Base-by-base conservation (phyloP, 2,329 filamentous ascomycete genomes). In the Westerdykella ornata region DNA sequence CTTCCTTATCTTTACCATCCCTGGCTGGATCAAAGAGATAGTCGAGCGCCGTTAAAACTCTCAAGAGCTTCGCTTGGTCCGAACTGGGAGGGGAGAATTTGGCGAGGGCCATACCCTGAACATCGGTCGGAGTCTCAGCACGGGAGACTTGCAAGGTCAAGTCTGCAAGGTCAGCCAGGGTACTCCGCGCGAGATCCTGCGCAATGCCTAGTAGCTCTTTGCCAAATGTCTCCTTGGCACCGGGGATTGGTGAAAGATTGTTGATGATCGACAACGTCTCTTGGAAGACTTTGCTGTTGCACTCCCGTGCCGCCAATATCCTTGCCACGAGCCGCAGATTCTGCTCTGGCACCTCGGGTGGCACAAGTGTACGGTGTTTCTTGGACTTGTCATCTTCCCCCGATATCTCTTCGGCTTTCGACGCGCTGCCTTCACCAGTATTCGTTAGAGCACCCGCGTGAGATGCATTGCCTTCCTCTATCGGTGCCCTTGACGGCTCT, bases 201-300 rank as follows among this genome's bases (percentile, higher is more conserved):
- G 92, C 89, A 66, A 96, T 90, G 37, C 79, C 77, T 44, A 95
- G 86, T 38, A 98, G 76, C 67, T 98, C 90, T 52, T 85, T 82
- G n/a, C 92, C 92, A 63, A 98, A 97, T 9, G 88, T 76, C 39
- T 85, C 79, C 67, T 94, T 92, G 14, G 90, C 88, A 11, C 85
- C 88, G 13, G 90, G 88, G 46, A 98, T 92, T 30, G 86, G 83
- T 4, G 89, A 97, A 33, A 98, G 76, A 59, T 97, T 96, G 71
- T 95, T 97, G 72, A 98, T 95, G n/a, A 94, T 94, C 13, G 90
- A 92, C 40, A 98, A 78, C 1, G 92, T 97, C 66, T 97, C 94
- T 62, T 92, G 86, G 75, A 98, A 98, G 0, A 92, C 97, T 73
- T 95, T 96, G 48, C 87, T 89, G 60, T 88, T 95, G 69, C 92